A percentile compares a stretch with the other conserved stretches of the same genome.
Evolutionary conservation across 2,329 filamentous ascomycete genomes (phyloP).

Genomic region (Penicillium occitanis): DNA sequence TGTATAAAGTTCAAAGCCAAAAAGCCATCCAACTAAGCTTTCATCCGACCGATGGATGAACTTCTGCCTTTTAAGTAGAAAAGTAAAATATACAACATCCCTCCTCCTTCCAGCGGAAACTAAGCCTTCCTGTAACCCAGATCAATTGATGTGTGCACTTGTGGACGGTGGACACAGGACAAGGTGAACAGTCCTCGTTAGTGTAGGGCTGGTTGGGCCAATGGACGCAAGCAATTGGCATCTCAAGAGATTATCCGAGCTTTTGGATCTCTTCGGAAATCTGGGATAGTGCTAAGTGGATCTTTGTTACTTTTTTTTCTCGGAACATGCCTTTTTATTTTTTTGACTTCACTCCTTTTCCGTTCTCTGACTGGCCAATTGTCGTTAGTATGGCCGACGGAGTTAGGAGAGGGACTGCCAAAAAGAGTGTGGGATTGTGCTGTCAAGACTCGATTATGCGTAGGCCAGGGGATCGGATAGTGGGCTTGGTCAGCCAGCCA

Average conservation of each 20-base stretch:
- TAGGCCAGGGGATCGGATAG: not conserved
- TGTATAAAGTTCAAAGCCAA: slow-evolving; percentile 3
- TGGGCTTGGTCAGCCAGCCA: slow-evolving; percentile 7
- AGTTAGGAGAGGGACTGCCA: not conserved
- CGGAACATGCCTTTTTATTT: slow-evolving; percentile 14
- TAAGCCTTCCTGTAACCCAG: not conserved
- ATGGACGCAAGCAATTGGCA: slow-evolving; percentile 1
- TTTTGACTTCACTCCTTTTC: not conserved
- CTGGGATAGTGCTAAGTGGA: slow-evolving; percentile 9
- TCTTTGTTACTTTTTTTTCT: not conserved
- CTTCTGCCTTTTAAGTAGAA: slow-evolving; percentile 5
- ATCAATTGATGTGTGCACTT: slow-evolving; percentile 5
- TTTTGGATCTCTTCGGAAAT: slow-evolving; percentile 14
- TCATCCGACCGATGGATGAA: slow-evolving; percentile 8
- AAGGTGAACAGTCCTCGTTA: slow-evolving; percentile 4
- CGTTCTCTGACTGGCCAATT: not conserved
- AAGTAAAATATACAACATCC: not conserved
- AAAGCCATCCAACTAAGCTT: slow-evolving; percentile 7
- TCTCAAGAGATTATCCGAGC: slow-evolving; percentile 7
- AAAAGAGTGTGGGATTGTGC: not conserved
- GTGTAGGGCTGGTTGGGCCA: not conserved
- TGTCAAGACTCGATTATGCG: not conserved
- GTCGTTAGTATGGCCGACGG: not conserved
- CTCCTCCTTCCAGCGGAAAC: not conserved
- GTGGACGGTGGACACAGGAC: not conserved